Percentiles rank a stretch among this genome's conserved stretches.
phyloP scores from a whole-genome alignment of 2,329 filamentous ascomycete species.

The Ophiostoma tasmaniense region DNA sequence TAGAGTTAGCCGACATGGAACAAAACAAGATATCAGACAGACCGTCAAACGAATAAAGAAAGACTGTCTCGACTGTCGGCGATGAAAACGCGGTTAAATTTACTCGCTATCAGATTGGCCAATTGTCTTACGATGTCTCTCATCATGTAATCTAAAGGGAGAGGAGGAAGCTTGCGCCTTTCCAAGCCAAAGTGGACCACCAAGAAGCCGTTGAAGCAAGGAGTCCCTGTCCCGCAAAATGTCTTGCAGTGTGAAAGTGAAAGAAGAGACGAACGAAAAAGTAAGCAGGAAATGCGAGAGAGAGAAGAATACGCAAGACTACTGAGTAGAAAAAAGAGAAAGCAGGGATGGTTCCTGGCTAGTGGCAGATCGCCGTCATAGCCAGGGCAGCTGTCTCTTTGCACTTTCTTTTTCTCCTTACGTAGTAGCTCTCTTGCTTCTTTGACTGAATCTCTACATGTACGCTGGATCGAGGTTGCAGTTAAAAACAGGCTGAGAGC shows the following conservation, averaged over 20 bases:
- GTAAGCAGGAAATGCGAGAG: not conserved
- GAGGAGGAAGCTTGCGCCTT: not conserved
- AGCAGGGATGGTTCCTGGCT: not conserved
- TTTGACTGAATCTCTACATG: not conserved
- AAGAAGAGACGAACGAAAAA: not conserved
- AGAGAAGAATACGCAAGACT: not conserved
- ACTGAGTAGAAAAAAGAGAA: not conserved
- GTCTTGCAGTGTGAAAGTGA: not conserved
- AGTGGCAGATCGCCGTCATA: not conserved
- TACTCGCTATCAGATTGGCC: not conserved
- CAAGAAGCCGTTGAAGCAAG: constrained; percentile 1
- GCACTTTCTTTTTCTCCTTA: not conserved
- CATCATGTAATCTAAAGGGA: not conserved
- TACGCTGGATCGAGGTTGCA: not conserved
- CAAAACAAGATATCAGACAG: not conserved
- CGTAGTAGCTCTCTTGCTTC: not conserved
- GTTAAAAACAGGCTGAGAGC: not conserved
- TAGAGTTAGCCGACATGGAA: not conserved
- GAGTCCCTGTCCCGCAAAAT: not conserved
- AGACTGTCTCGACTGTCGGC: not conserved
- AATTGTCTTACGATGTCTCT: not conserved
- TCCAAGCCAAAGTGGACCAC: not conserved
- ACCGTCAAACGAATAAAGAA: not conserved
- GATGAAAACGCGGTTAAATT: not conserved
- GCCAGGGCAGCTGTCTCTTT: not conserved